Evolutionary conservation across 116 monocot genomes (phyloP).

Genomic region (Papilionanthe hybrid): DNA sequence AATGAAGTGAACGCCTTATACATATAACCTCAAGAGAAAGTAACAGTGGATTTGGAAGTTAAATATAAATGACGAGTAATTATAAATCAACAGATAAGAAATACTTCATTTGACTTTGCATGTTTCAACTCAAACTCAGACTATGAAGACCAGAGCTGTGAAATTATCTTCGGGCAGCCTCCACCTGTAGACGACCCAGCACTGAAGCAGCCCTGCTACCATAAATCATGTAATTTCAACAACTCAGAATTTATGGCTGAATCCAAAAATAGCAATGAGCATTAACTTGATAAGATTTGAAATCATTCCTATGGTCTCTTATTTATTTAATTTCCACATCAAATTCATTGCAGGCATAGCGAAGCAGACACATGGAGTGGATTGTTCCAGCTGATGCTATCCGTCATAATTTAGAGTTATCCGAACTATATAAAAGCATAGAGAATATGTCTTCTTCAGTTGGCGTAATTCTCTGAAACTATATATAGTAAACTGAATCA

Average conservation of each 20-base stretch:
- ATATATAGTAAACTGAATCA: no score
- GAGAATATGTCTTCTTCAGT: no score
- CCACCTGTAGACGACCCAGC: slow-evolving; percentile 49
- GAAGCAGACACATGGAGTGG: slow-evolving; percentile 33
- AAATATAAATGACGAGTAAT: no score
- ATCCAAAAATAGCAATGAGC: background rate
- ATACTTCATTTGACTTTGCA: background rate
- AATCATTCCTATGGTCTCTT: background rate
- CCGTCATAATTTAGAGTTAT: no score
- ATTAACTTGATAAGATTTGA: background rate
- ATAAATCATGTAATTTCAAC: slow-evolving; percentile 24
- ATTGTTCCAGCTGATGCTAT: slow-evolving; percentile 17
- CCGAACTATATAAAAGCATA: no score
- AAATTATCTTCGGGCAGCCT: slow-evolving; percentile 50
- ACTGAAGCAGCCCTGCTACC: slow-evolving; percentile 48
- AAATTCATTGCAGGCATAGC: slow-evolving; percentile 30
- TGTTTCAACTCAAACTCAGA: slow-evolving; percentile 18
- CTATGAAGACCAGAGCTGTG: slow-evolving; percentile 63
- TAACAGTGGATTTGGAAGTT: no score
- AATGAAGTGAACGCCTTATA: no score
- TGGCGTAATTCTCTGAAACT: no score
- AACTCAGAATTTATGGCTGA: background rate
- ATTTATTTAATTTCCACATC: background rate
- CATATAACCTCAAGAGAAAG: no score
- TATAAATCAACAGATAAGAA: no score